phyloP scores from a whole-genome alignment of 306 rosid genomes.

The Sphenostylis stenocarpa region DNA sequence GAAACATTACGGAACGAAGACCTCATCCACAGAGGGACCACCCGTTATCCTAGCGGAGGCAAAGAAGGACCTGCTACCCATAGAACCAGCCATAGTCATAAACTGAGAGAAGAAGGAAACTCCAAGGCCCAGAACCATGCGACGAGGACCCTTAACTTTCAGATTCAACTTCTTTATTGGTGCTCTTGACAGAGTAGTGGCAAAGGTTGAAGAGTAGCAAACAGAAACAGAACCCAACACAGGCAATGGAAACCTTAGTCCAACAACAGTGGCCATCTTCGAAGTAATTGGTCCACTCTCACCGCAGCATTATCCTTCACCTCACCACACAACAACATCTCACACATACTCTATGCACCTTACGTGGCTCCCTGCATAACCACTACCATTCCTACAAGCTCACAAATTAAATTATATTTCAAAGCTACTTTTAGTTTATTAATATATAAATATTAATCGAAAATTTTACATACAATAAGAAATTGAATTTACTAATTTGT shows the following conservation, averaged over 20 bases:
- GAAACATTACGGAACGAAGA: neutral
- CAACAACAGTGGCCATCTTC: slow-evolving; percentile 47
- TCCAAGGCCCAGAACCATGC: slow-evolving; percentile 58
- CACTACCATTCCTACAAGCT: neutral
- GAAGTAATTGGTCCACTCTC: neutral
- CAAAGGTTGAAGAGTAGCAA: neutral
- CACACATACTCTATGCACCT: slow-evolving; percentile 8
- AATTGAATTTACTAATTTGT: too few relatives aligned
- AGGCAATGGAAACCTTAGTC: slow-evolving; percentile 38
- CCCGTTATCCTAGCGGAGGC: slow-evolving; percentile 59
- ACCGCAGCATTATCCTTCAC: slow-evolving; percentile 10
- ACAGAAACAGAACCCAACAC: neutral
- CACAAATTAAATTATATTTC: too few relatives aligned
- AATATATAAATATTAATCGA: too few relatives aligned
- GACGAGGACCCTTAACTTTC: slow-evolving; percentile 50
- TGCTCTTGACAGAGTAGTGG: neutral
- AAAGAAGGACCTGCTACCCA: slow-evolving; percentile 43
- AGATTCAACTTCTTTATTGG: slow-evolving; percentile 28
- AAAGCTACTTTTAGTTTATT: too few relatives aligned
- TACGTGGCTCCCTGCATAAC: slow-evolving; percentile 42
- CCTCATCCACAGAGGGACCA: slow-evolving; percentile 62
- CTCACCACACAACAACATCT: neutral
- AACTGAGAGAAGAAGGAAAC: slow-evolving; percentile 53
- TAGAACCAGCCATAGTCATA: slow-evolving; percentile 39
- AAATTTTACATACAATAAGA: too few relatives aligned